Conservation (phyloP, 306 rosid species). For the Erythrophleum fordii region DNA sequence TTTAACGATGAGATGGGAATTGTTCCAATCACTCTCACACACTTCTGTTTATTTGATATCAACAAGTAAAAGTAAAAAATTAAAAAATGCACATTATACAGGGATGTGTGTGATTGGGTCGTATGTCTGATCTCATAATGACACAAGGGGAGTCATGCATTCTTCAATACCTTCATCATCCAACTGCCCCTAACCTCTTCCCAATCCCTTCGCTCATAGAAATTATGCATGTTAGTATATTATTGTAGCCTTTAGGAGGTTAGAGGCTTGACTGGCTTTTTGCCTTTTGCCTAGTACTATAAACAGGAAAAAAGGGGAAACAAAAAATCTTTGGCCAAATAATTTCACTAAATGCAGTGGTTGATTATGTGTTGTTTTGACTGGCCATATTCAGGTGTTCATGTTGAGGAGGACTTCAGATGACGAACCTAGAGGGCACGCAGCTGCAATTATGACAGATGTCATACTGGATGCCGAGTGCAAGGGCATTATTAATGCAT, state of each 20-base stretch:
- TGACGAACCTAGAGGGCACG: constrained; percentile 75
- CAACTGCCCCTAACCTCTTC: not conserved
- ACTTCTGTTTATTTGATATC: not conserved
- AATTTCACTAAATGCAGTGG: not conserved
- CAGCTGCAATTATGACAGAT: constrained; percentile 75
- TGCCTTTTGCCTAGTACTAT: not conserved
- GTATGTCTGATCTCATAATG: not conserved
- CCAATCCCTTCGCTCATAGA: not conserved
- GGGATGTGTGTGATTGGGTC: not conserved
- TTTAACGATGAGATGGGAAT: not conserved
- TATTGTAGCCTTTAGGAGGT: not conserved
- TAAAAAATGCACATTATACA: not conserved
- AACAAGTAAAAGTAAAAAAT: not conserved
- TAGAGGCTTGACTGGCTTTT: not conserved
- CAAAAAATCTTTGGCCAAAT: not conserved
- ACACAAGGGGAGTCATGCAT: not conserved
- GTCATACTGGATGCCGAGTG: constrained; percentile 76
- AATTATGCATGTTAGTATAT: not conserved
- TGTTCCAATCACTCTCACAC: not conserved
- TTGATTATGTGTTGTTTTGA: not conserved
- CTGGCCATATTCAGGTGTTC: constrained; percentile 39
- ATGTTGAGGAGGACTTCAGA: constrained; percentile 71
- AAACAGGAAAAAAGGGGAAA: not conserved
- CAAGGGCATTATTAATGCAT: constrained; percentile 70
- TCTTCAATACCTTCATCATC: constrained; percentile 7